phyloP scores from a whole-genome alignment of 768 basidiomycete species.

The Auricularia auricula-judae region DNA sequence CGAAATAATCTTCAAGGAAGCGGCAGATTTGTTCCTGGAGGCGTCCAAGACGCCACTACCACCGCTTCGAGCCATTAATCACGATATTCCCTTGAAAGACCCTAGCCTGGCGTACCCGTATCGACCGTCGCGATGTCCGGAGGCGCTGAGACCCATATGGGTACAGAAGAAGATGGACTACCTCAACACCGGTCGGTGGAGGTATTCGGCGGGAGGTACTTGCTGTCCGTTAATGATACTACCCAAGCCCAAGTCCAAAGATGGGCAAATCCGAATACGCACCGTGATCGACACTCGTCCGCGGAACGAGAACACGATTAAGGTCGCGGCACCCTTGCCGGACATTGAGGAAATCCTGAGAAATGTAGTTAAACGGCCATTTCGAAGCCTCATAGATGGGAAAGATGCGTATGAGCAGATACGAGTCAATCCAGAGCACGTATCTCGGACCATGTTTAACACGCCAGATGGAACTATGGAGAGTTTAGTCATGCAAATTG shows the following conservation, averaged over 20 bases:
- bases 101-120: not conserved
- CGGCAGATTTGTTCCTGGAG: too few relatives aligned
- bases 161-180: not conserved
- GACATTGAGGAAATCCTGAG: too few relatives aligned
- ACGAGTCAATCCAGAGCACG: too few relatives aligned
- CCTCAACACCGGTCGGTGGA: slow-evolving; percentile 2
- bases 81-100: slow-evolving; percentile 2
- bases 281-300: slow-evolving; percentile 1
- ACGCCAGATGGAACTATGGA: too few relatives aligned
- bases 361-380: too few relatives aligned
- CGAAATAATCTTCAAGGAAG: not conserved
- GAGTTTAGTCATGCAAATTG: too few relatives aligned
- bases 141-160: not conserved
- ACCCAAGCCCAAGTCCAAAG: not conserved
- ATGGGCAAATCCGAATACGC: not conserved
- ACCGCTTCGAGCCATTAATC: slow-evolving; percentile 2
- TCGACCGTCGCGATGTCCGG: slow-evolving; percentile 1
- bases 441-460: too few relatives aligned
- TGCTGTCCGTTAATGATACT: slow-evolving; percentile 1
- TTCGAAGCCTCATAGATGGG: too few relatives aligned
- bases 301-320: slow-evolving; percentile 1
- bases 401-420: too few relatives aligned
- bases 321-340: not conserved
- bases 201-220: not conserved
- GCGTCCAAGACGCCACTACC: too few relatives aligned